Evolutionary conservation across 1,284 basidiomycete species (phyloP), one percentile per base, ranked within the genome.

Genomic region (Malassezia sympodialis): DNA sequence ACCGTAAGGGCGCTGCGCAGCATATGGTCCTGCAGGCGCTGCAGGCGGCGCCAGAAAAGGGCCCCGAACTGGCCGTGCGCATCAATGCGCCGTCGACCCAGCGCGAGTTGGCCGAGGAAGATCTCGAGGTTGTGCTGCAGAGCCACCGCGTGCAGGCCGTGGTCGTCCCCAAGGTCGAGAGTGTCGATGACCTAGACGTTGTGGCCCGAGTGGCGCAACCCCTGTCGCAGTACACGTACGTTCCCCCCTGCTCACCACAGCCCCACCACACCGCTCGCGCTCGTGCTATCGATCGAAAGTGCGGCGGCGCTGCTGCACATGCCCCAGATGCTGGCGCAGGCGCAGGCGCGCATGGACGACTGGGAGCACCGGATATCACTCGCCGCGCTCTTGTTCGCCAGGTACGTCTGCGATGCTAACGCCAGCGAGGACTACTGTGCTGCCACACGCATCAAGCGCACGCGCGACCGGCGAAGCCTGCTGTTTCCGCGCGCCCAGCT

Each of bases 401-500:
- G 49, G 49, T 50, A 39, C n/a, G 49, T 23, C 14, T 27, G 30
- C 15, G 12, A 28, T 28, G 14, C 43, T 54, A 15, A 32, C 30
- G 4, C 42, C 30, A 63, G 62, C 7, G 71, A 73, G 49, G 71
- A 73, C 59, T 73, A 79, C 68, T 81, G 91, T 69, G 90, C 90
- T 0, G 84, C 89, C 65, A 88, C 90, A 0, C 84, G 83, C 1
- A 84, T 96, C 56, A 79, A 85, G 30, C 83, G 91, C n/a, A 87
- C 89, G 1, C 70, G 78, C 1, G 81, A 82, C 8, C 81, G 87
- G 19, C 78, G 78, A 46, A 89, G 93, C 68, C 77, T 96, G 19
- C 80, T 91, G 6, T 89, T 83, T 66, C 85, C 89, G 3, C 83
- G 91, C n/a, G 88, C 88, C 0, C 81, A 84, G 56, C 82, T 94